These are phyloP conservation scores for Apiospora aurea DNA, from an alignment of 2,329 filamentous ascomycete genomes.

Conservation along the genomic window DNA sequence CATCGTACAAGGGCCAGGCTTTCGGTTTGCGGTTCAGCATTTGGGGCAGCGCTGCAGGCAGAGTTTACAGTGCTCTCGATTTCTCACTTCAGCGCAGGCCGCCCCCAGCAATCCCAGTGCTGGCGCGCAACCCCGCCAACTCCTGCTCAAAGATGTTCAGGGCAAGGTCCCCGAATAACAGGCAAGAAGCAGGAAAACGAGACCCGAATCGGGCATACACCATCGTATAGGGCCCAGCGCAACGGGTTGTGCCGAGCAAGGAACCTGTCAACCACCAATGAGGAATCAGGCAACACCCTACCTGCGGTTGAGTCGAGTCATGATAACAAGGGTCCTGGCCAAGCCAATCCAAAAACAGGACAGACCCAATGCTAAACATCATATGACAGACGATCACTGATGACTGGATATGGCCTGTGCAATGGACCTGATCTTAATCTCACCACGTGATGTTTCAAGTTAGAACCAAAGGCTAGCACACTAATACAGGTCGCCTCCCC, in stretches of 20 bases:
- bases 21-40: neutral
- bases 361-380: neutral
- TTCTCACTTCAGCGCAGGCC: neutral
- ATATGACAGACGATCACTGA: neutral
- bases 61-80: neutral
- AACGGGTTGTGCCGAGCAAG: no score
- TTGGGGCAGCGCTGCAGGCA: neutral
- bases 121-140: no score
- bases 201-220: no score
- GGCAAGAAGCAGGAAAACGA: constrained; percentile 11
- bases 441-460: no score
- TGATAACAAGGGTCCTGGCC: no score
- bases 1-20: no score
- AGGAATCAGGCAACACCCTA: no score
- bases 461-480: neutral
- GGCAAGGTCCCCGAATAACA: neutral
- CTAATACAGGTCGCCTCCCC: neutral
- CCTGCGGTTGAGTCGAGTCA: neutral
- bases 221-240: no score
- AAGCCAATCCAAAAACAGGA: neutral
- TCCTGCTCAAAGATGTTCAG: neutral
- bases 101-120: neutral
- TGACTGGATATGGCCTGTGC: neutral
- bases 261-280: no score
- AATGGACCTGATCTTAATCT: neutral